Base-by-base conservation (phyloP, 1,284 basidiomycete species). In the Ustilago vetiveriae region DNA sequence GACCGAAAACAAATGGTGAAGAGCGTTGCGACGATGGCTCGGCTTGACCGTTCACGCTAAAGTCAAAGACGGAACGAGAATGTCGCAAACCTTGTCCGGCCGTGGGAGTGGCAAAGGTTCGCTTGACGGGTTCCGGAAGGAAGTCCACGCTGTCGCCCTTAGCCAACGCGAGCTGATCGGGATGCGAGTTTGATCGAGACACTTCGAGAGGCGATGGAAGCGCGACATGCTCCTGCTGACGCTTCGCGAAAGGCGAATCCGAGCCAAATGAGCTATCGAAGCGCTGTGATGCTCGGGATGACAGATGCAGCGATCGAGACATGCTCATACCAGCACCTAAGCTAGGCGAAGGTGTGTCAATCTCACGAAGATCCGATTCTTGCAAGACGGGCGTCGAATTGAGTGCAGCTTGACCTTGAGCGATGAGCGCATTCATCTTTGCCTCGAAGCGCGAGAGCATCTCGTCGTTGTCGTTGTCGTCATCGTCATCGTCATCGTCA, bases 361-460 rank as follows among this genome's bases (percentile, higher is more conserved):
- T 57, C 11, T 68, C 65, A 10, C 45, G 40, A 24, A 68, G 37
- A 39, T 69, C 66, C 1, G 66, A 45, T 19, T 64, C 69, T 14
- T 69, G 55, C 21, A 74, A 46, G 2, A 69, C 63, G 5, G 63
- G 66, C 9, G 66, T 67, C 0, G 71, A 70, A 37, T 59, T 56
- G 33, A 75, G 53, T 17, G 73, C 73, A 13, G 71, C 66, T 21
- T 70, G 67, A 3, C 73, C 73, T 38, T 75, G 57, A 5, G 66
- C 71, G 40, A 75, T 75, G 23, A 75, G 49, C 3, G 50, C 64
- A 19, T 60, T 53, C 73, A 75, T 75, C 45, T 62, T 70, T 6
- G 46, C 56, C 39, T 75, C 54, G 40, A 75, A 70, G 16, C 73
- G 57, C 13, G 38, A 52, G 23, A 66, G 63, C 58, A 74, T 64